Conservation (phyloP, 2,329 filamentous ascomycete genomes). For the Massarina eburnea region DNA sequence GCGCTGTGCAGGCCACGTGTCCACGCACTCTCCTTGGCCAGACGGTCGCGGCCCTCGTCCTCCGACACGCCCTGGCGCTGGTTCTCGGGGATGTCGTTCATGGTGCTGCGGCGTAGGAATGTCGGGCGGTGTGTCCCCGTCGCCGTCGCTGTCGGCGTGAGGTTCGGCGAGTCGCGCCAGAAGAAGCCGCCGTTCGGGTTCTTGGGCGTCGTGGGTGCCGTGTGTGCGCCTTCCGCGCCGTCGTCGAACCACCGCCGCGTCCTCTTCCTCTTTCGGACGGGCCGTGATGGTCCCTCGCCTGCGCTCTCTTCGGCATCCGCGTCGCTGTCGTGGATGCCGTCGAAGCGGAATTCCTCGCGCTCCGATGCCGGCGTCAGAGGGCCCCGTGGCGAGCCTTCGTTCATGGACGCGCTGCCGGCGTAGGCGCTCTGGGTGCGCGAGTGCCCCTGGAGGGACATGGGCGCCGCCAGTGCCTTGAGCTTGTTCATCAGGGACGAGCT, state of each 20-base stretch:
- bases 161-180: conserved; percentile 45
- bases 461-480: conserved; percentile 70
- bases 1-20: conserved; percentile 50
- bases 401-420: conserved; percentile 43
- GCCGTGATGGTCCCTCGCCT: conserved; percentile 60
- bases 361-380: conserved; percentile 53
- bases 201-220: conserved; percentile 68
- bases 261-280: conserved; percentile 62
- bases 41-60: conserved; percentile 52
- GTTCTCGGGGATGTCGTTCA: conserved; percentile 51
- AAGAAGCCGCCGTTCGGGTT: conserved; percentile 55
- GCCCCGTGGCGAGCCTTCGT: conserved; percentile 42
- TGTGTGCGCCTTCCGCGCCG: conserved; percentile 53
- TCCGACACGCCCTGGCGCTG: conserved; percentile 52
- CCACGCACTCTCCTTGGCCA: conserved; percentile 50
- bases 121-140: conserved; percentile 41
- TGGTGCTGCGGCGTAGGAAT: conserved; percentile 56
- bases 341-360: conserved; percentile 51
- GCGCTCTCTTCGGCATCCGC: conserved; percentile 85
- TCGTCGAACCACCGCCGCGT: conserved; percentile 60
- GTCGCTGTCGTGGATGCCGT: conserved; percentile 60
- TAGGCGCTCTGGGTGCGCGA: conserved; percentile 52
- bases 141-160: conserved; percentile 30
- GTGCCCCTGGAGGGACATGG: conserved; percentile 53
- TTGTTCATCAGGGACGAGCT: conserved; percentile 74